A percentile compares a stretch with the other conserved stretches of the same genome.
Conservation (phyloP, 2,329 filamentous ascomycete species). For the Amauroascus verrucosus region DNA sequence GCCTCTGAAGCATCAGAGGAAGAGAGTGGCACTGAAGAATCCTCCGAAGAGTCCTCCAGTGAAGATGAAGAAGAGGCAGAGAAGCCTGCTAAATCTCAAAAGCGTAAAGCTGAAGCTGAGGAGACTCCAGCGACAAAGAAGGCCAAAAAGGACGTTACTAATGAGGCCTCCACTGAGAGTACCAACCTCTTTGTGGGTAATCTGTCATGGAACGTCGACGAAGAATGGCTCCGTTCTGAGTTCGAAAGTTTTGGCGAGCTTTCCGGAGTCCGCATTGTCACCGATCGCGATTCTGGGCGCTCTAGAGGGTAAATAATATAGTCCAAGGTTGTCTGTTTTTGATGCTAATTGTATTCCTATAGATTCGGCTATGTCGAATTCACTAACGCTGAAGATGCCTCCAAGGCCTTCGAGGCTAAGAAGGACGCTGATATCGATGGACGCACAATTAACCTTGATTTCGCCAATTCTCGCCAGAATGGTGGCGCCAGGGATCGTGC, state of each 20-base stretch:
- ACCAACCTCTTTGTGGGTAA: conserved; percentile 78
- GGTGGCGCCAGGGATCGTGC: conserved; percentile 50
- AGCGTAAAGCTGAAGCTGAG: conserved; percentile 43
- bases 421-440: conserved; percentile 64
- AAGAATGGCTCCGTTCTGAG: conserved; percentile 67
- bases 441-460: conserved; percentile 68
- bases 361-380: conserved; percentile 90
- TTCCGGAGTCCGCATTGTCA: conserved; percentile 65
- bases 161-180: conserved; percentile 37
- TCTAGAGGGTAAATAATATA: conserved; percentile 59
- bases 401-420: conserved; percentile 64
- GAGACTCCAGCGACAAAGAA: conserved; percentile 43
- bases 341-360: conserved; percentile 3
- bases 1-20: conserved; percentile 16
- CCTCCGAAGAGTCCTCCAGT: conserved; percentile 28
- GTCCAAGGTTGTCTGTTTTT: neutral
- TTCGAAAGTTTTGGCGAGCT: conserved; percentile 72
- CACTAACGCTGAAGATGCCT: conserved; percentile 54
- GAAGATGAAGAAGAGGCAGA: conserved; percentile 22
- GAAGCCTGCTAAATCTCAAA: conserved; percentile 25
- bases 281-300: conserved; percentile 66
- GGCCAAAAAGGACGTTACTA: conserved; percentile 48
- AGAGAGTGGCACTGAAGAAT: conserved; percentile 18
- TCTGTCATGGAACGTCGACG: conserved; percentile 82
- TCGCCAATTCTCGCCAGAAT: conserved; percentile 55